Evolutionary conservation across 2,329 filamentous ascomycete species (phyloP).

Genomic region (Aschersonia sp.): DNA sequence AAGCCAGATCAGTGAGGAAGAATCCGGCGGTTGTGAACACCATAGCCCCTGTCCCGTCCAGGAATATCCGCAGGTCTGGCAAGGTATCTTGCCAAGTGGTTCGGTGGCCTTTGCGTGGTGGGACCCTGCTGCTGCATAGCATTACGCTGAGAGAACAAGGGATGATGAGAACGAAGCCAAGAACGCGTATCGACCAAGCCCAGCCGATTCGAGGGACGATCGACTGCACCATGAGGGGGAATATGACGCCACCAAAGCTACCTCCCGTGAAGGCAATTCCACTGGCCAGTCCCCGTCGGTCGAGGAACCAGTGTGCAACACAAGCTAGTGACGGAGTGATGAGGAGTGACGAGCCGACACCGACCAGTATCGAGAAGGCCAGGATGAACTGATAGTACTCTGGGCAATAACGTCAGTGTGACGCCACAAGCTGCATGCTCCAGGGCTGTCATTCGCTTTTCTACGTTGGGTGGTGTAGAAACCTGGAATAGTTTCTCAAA

Average conservation of each 20-base stretch:
- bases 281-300: conserved; percentile 60
- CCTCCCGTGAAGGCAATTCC: conserved; percentile 68
- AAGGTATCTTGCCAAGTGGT: conserved; percentile 12
- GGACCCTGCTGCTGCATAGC: conserved; percentile 38
- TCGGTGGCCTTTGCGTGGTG: conserved; percentile 11
- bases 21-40: conserved; percentile 37
- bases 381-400: conserved; percentile 69
- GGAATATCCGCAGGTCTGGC: conserved; percentile 49
- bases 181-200: conserved; percentile 31
- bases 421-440: neutral
- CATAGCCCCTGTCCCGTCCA: conserved; percentile 38
- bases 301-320: conserved; percentile 55
- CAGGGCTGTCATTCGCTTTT: neutral
- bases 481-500: neutral
- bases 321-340: conserved; percentile 60
- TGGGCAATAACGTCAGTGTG: conserved; percentile 9
- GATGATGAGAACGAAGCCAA: conserved; percentile 33
- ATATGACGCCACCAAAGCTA: conserved; percentile 53
- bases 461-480: neutral
- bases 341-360: conserved; percentile 58
- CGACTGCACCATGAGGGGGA: conserved; percentile 32
- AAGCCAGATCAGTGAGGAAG: conserved; percentile 56
- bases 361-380: conserved; percentile 58
- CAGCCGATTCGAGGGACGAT: conserved; percentile 34
- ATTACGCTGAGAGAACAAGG: conserved; percentile 31